These are phyloP conservation scores for Yamadazyma membranifaciens DNA, from an alignment of 1,139 yeast species.

Conservation along the genomic window DNA sequence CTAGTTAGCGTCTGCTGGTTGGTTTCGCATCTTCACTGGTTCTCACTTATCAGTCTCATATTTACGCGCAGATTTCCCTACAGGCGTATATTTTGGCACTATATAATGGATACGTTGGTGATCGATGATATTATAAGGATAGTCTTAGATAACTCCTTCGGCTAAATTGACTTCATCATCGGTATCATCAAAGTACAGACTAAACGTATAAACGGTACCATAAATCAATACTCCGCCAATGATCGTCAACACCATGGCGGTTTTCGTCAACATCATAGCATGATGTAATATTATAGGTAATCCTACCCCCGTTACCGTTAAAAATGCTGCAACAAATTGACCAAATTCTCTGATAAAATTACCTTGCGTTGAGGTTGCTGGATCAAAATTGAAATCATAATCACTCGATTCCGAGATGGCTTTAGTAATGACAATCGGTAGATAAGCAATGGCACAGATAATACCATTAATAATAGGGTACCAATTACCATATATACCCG, in stretches of 20 bases:
- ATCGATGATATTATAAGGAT: too few species aligned
- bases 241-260: conserved; percentile 63
- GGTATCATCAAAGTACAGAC: conserved; percentile 63
- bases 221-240: conserved; percentile 71
- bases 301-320: conserved; percentile 64
- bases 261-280: conserved; percentile 53
- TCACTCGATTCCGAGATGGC: conserved; percentile 32
- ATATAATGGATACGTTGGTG: too few species aligned
- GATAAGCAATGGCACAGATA: conserved; percentile 58
- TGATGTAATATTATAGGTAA: conserved; percentile 69
- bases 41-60: background rate
- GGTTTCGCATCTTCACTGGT: too few species aligned
- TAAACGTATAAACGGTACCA: conserved; percentile 71
- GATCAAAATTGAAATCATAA: conserved; percentile 47
- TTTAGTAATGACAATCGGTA: conserved; percentile 54
- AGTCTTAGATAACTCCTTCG: conserved; percentile 33
- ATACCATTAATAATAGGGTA: conserved; percentile 63
- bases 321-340: conserved; percentile 63
- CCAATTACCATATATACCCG: conserved; percentile 79
- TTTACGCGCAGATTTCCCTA: background rate
- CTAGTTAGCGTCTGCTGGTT: too few species aligned
- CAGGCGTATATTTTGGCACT: conserved; percentile 3
- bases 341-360: conserved; percentile 55
- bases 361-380: conserved; percentile 29
- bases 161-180: conserved; percentile 37